Base-by-base conservation (phyloP, 129 eudicot species). In the Flaveria trinervia region DNA sequence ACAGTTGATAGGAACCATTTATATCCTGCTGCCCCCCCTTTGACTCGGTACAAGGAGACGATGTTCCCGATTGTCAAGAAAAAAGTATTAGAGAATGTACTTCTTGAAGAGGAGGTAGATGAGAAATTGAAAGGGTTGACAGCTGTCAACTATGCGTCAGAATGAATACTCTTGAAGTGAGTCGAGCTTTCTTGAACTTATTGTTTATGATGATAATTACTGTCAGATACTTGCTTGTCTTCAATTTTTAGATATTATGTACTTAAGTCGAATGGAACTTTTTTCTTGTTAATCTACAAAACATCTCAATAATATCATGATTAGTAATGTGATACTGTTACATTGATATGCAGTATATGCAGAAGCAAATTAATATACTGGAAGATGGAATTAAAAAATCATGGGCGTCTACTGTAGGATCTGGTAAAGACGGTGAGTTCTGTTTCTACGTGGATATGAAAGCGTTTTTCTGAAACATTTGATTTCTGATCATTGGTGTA, bases 361-460 rank as follows among this genome's bases (percentile, higher is more conserved):
- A 89, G 87, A 85, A 87, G 76, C 97, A 95, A 86, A 83, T 88
- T 70, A 72, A 80, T 17, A 28, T 71, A 56, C 87, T 95, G 39
- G 97, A 95, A 86, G 99, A 94, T 33, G 89, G 90, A 68, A 94
- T 94, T 68, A 87, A 96, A 83, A 89, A 85, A 56, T 91, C 97
- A 50, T 94, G 99, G 99, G 83, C 83, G 61, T 69, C 88, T 51
- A 80, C 79, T 16, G 52, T 77, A 75, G 73, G 52, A 43, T 70
- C 81, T 52, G 76, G 68, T 59, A 83, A 70, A 85, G 57, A 70
- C 48, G 67, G 97, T 88, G 81, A 88, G 96, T 79, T 83, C 59
- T 77, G 39, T 77, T 85, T 78, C 75, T 50, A 11, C 36, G 26
- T 77, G 74, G 45, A 68, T n/a, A 43, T 23, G 18, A 13, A 77